Evolutionary conservation across 2,329 filamentous ascomycete genomes (phyloP).

Genomic region (Chaetoscypha palmicola): DNA sequence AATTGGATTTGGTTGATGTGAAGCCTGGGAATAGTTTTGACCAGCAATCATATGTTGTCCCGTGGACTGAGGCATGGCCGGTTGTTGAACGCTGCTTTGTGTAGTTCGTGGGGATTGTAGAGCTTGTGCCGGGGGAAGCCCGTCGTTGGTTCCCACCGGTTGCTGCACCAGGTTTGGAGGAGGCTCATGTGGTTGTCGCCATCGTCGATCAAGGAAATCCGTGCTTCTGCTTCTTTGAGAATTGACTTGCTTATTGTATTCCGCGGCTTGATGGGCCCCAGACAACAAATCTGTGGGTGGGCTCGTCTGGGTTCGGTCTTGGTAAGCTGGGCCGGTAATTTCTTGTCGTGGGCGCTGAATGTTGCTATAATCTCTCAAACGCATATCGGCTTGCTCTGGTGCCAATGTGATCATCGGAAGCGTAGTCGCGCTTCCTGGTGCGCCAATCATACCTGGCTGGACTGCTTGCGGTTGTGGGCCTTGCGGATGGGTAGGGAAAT

Average conservation of each 20-base stretch:
- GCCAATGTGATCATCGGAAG: constrained; percentile 80
- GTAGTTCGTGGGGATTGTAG: constrained; percentile 53
- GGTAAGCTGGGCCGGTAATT: constrained; percentile 77
- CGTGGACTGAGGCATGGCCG: constrained; percentile 38
- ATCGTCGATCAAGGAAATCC: constrained; percentile 74
- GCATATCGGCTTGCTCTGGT: constrained; percentile 69
- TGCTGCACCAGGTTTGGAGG: constrained; percentile 40
- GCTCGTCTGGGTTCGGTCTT: constrained; percentile 75
- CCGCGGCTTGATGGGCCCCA: constrained; percentile 80
- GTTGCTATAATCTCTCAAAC: constrained; percentile 73
- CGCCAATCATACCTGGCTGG: constrained; percentile 65
- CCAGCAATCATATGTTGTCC: constrained; percentile 38
- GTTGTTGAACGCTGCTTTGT: constrained; percentile 47
- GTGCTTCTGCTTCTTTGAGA: constrained; percentile 71
- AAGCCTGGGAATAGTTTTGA: constrained; percentile 62
- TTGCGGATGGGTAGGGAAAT: constrained; percentile 57
- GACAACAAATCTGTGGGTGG: constrained; percentile 72
- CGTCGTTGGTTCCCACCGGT: constrained; percentile 34
- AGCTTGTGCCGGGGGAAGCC: constrained; percentile 45
- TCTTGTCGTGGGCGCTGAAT: constrained; percentile 86
- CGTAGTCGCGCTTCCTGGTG: constrained; percentile 58
- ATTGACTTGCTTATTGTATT: constrained; percentile 81
- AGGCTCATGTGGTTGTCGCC: constrained; percentile 76
- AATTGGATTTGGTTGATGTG: constrained; percentile 65
- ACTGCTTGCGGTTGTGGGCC: constrained; percentile 61